Conservation (phyloP, 2,329 filamentous ascomycete species). For the Xylaria sp. region DNA sequence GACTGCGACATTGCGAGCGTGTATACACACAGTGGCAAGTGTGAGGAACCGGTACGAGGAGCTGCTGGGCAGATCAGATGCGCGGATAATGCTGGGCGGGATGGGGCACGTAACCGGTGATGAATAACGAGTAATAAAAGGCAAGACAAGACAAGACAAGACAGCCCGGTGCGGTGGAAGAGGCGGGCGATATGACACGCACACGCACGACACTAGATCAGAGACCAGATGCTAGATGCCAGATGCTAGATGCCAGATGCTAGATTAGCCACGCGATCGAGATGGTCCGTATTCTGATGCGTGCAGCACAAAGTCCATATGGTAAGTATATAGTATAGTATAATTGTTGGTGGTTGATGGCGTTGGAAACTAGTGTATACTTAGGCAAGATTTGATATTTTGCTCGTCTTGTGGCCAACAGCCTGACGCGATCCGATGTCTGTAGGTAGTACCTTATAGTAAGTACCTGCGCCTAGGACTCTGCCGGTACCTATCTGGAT, state of each 20-base stretch:
- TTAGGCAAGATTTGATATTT: not conserved
- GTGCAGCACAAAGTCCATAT: too few species aligned
- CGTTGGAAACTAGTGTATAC: too few species aligned
- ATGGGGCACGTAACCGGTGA: not conserved
- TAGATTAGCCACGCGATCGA: conserved; percentile 21
- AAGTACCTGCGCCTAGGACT: not conserved
- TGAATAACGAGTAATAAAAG: not conserved
- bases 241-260: too few species aligned
- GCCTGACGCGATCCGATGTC: not conserved
- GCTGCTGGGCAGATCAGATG: not conserved
- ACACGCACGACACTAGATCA: not conserved
- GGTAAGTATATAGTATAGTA: too few species aligned
- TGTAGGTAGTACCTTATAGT: not conserved
- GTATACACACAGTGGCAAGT: conserved; percentile 3
- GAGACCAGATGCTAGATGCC: too few species aligned
- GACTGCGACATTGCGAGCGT: conserved; percentile 32
- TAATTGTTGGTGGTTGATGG: too few species aligned
- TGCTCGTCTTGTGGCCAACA: not conserved
- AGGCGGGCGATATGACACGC: not conserved
- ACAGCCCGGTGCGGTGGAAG: not conserved
- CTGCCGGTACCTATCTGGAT: not conserved
- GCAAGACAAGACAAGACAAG: not conserved
- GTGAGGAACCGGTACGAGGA: not conserved
- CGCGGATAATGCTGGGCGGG: not conserved
- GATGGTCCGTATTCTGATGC: too few species aligned